A percentile compares a stretch with the other conserved stretches of the same genome.
phyloP scores from a whole-genome alignment of 73 alveolate species.

The Paramecium sonneborni region DNA sequence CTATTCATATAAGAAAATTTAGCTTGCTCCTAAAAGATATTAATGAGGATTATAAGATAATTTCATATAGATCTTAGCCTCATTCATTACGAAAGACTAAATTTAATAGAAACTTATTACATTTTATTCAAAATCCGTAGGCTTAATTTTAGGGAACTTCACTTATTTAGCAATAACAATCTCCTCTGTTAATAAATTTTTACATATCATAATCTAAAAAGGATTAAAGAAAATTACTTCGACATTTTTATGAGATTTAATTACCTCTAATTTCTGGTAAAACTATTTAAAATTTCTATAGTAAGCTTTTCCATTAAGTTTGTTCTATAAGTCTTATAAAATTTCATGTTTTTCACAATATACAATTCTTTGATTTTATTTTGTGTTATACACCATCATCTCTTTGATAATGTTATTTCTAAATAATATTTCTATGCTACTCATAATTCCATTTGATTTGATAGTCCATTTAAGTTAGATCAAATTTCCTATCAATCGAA shows the following conservation, averaged over 20 bases:
- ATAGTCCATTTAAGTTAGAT: background rate
- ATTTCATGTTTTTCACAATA: background rate
- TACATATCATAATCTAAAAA: background rate
- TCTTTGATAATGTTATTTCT: background rate
- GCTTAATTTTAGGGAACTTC: background rate
- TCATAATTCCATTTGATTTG: slow-evolving; percentile 20
- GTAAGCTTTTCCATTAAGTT: background rate
- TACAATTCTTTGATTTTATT: background rate
- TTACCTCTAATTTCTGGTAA: slow-evolving; percentile 24
- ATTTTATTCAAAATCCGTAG: background rate
- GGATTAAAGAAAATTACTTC: background rate
- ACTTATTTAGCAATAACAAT: background rate
- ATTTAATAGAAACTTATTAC: background rate
- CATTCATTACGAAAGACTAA: background rate
- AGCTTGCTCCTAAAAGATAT: background rate
- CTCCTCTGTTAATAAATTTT: background rate
- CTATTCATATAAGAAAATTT: background rate
- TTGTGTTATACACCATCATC: background rate
- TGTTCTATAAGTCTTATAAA: background rate
- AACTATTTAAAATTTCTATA: background rate
- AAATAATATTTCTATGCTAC: background rate
- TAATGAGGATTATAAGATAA: slow-evolving; percentile 17
- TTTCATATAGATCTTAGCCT: slow-evolving; percentile 13
- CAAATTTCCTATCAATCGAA: background rate
- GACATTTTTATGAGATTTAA: background rate